A percentile compares a stretch with the other conserved stretches of the same genome.
These are phyloP conservation scores for Colletotrichum chlorophyti DNA, from an alignment of 2,329 filamentous ascomycete species.

Conservation along the genomic window DNA sequence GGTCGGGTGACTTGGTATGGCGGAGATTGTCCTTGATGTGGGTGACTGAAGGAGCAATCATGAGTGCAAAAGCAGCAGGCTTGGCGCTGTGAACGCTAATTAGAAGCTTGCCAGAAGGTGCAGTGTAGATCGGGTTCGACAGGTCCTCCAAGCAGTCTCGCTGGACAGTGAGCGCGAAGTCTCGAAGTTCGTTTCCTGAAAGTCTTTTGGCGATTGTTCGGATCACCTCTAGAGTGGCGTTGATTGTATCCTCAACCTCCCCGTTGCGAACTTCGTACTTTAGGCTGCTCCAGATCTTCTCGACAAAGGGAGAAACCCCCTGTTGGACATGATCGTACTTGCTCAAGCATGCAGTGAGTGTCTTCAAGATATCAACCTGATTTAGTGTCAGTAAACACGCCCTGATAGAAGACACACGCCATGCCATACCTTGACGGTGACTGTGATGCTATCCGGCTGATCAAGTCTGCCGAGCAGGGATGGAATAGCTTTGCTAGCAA, in stretches of 20 bases:
- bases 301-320: slow-evolving; percentile 55
- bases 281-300: slow-evolving; percentile 64
- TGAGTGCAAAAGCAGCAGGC: slow-evolving; percentile 53
- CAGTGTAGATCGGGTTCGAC: slow-evolving; percentile 58
- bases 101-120: slow-evolving; percentile 58
- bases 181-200: slow-evolving; percentile 49
- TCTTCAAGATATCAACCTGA: slow-evolving; percentile 62
- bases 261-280: slow-evolving; percentile 70
- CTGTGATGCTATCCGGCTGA: slow-evolving; percentile 63
- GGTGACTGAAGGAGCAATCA: slow-evolving; percentile 53
- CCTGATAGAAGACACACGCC: neutral
- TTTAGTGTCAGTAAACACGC: neutral
- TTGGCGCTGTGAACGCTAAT: slow-evolving; percentile 58
- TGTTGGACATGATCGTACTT: slow-evolving; percentile 54
- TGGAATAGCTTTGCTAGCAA: slow-evolving; percentile 55
- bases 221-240: slow-evolving; percentile 62
- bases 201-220: slow-evolving; percentile 55
- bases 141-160: slow-evolving; percentile 62
- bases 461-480: slow-evolving; percentile 65
- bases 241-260: slow-evolving; percentile 63
- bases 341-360: slow-evolving; percentile 59
- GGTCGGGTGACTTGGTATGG: slow-evolving; percentile 55
- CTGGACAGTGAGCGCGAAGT: slow-evolving; percentile 56
- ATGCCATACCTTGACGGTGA: slow-evolving; percentile 59
- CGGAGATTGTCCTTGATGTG: slow-evolving; percentile 58